Base-by-base conservation (phyloP, 1,139 yeast genomes). In the Magnusiomyces starmeri region DNA sequence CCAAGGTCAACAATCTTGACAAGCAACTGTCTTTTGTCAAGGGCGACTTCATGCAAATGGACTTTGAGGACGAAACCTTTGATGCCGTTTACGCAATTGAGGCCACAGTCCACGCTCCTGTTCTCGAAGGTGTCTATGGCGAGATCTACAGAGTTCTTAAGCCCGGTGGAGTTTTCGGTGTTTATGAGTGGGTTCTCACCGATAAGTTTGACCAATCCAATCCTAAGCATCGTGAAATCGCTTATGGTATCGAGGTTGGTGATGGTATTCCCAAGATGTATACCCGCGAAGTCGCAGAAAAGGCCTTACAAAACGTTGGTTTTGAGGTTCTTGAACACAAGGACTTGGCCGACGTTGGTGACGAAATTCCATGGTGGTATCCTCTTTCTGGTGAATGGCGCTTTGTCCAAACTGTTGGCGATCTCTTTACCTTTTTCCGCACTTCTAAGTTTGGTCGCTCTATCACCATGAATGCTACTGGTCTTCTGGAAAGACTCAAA, bases 11-110 rank as follows among this genome's bases (percentile, higher is more conserved):
- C 67, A 77, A 82, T 40, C 73, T 92, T 65, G 82, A 78, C 57
- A 77, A 85, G 68, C 83, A 88, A 72, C 75, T 90, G 65, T 75
- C 81, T 27, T 90, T 86, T 63, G 96, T 89, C 64, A 92, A 92
- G 75, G 98, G 98, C 62, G 98, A 92, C 71, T 92, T 92, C 76
- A 94, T 92, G 98, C 95, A 90, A 71, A 88, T 92, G 97, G 97
- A 92, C 64, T 90, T 94, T 64, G 88, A 83, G 69, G 84, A 85
- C 59, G 85, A 82, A 65, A 70, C 90, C 37, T 92, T 94, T 67
- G 98, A 92, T 70, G 96, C 96, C 48, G 98, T 92, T 45, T 92
- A 92, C 66, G 97, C 98, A 56, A 92, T 92, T 67, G 98, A 92
- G 75, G 98, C 98, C 54, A 92, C 98, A 44, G 96, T 89, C 56